A percentile compares a stretch with the other conserved stretches of the same genome.
These are phyloP conservation scores for Globisporangium viniferum DNA, from an alignment of 352 stramenopile genomes.

Conservation along the genomic window DNA sequence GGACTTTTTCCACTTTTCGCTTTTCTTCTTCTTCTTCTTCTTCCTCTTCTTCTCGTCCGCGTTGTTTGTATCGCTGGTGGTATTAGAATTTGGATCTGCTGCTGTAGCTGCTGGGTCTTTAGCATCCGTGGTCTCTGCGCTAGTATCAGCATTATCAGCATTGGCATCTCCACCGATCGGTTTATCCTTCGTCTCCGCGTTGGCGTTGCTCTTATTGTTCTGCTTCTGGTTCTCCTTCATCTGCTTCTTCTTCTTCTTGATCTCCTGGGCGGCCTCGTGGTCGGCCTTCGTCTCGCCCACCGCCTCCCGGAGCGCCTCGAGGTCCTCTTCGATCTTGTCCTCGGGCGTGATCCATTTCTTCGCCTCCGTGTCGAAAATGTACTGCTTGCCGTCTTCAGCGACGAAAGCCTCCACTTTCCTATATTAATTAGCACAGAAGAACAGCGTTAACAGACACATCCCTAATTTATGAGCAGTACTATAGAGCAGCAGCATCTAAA, in stretches of 20 bases:
- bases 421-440: background rate
- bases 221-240: constrained; percentile 23
- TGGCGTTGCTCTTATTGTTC: constrained; percentile 20
- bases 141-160: background rate
- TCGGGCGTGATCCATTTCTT: constrained; percentile 71
- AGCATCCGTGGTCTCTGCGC: background rate
- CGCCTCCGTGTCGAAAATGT: constrained; percentile 62
- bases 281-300: constrained; percentile 24
- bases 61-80: constrained; percentile 1
- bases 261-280: constrained; percentile 9
- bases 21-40: constrained; percentile 85
- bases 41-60: constrained; percentile 40
- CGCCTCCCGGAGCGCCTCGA: constrained; percentile 55
- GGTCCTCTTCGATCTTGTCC: constrained; percentile 69
- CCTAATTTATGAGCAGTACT: no score
- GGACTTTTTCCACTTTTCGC: constrained; percentile 73
- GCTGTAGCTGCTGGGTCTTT: constrained; percentile 9
- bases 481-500: background rate
- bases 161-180: background rate
- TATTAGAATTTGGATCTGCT: background rate
- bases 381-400: constrained; percentile 67
- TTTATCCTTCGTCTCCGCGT: constrained; percentile 10
- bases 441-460: background rate
- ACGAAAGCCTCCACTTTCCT: constrained; percentile 45
- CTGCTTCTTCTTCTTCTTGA: constrained; percentile 37